Evolutionary conservation across 2,329 filamentous ascomycete species (phyloP), one percentile per base, ranked within the genome.

Genomic region (Diaporthe caulivora): DNA sequence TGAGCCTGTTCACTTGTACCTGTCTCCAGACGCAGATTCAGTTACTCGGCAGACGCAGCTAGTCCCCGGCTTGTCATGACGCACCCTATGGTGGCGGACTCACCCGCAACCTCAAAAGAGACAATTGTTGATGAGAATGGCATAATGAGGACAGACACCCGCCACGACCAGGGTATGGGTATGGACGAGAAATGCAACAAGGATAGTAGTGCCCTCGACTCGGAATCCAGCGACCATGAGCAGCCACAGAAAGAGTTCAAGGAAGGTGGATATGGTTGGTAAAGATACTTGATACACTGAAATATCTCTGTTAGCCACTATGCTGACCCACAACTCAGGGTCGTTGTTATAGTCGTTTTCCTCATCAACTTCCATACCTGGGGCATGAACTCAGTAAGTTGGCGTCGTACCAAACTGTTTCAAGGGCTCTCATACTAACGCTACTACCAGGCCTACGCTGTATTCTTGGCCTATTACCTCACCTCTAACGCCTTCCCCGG

Each of bases 341-440:
- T 91, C 29, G 90, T 90, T 70, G 87, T 90, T n/a, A 78, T 84
- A 3, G 86, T 85, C 51, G 84, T 87, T 75, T 86, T 87, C 67
- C 81, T 90, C 75, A 87, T 93, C 72, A 93, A 93, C 79, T 90
- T 87, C 10, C 92, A 94, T 79, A 94, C 92, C 1, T 95, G 93
- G 93, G 93, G 93, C 10, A 83, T 95, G 75, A 95, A 94, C 80
- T 90, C 88, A 72, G 88, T 90, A 76, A 72, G 87, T 78, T 51
- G 11, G 24, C 8, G 11, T 9, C 15, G 47, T n/a, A 7, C 31
- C 34, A 4, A 9, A 53, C 4, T 4, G 44, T 64, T 2, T 51
- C 47, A 11, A 60, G 42, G n/a, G 67, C 34, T 57, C n/a, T 15
- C 24, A 55, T 60, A 42, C 49, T 74, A 18, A 75, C 57, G 44